These are phyloP conservation scores for Microdochium nivale DNA, from an alignment of 2,329 filamentous ascomycete genomes.

Conservation along the genomic window DNA sequence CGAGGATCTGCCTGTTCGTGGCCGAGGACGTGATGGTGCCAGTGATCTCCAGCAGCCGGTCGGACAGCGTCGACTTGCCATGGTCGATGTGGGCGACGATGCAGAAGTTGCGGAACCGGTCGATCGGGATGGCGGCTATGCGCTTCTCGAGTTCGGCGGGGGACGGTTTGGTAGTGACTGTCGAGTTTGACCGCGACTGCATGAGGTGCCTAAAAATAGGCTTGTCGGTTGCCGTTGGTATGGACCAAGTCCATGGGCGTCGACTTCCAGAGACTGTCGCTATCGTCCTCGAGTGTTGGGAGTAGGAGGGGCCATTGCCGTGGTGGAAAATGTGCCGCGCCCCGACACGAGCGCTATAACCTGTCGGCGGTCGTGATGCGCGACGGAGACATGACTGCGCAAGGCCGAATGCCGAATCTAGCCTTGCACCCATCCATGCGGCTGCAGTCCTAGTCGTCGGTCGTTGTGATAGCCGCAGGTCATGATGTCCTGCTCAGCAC, in stretches of 20 bases:
- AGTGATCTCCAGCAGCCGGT: conserved; percentile 86
- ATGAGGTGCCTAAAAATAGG: background rate
- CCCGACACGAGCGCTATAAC: conserved; percentile 12
- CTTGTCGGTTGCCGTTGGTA: background rate
- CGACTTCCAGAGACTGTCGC: background rate
- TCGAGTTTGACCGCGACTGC: conserved; percentile 8
- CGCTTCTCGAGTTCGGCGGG: conserved; percentile 40
- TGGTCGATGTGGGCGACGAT: conserved; percentile 99
- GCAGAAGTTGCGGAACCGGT: conserved; percentile 88
- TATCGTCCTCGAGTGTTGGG: background rate
- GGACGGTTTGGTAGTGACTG: conserved; percentile 15
- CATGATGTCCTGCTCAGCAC: background rate
- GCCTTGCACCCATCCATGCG: conserved; percentile 23
- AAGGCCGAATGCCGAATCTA: conserved; percentile 12
- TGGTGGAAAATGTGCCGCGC: conserved; percentile 2
- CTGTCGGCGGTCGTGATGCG: conserved; percentile 4
- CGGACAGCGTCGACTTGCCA: conserved; percentile 93
- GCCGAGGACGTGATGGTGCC: conserved; percentile 79
- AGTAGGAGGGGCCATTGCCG: background rate
- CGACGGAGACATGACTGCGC: conserved; percentile 19
- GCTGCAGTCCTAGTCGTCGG: conserved; percentile 1
- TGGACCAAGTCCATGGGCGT: background rate
- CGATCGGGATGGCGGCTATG: conserved; percentile 68
- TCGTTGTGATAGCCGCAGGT: background rate
- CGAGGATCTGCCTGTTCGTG: conserved; percentile 87